Evolutionary conservation across 306 rosid species (phyloP).

Genomic region (Sphenostylis stenocarpa): DNA sequence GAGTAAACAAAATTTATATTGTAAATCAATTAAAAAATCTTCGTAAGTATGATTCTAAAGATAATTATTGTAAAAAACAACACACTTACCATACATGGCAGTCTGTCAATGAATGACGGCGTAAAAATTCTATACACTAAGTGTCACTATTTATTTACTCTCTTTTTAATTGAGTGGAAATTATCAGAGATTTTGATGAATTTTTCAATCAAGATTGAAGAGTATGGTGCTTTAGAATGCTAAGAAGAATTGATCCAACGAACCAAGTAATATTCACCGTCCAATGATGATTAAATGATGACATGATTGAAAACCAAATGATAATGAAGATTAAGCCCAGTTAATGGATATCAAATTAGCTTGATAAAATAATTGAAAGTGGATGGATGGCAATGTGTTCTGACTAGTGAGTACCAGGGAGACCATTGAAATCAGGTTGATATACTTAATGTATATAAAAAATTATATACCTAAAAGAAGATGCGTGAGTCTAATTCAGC

Average conservation of each 20-base stretch:
- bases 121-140: background rate
- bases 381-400: slow-evolving; percentile 37
- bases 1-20: background rate
- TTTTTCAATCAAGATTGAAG: slow-evolving; percentile 16
- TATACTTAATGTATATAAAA: slow-evolving; percentile 39
- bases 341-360: slow-evolving; percentile 19
- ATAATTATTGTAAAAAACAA: background rate
- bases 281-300: slow-evolving; percentile 36
- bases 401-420: slow-evolving; percentile 28
- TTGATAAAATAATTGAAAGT: slow-evolving; percentile 32
- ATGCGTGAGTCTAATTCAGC: slow-evolving; percentile 42
- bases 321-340: slow-evolving; percentile 32
- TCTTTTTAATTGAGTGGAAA: slow-evolving; percentile 14
- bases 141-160: background rate
- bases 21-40: background rate
- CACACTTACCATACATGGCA: background rate
- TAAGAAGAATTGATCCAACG: slow-evolving; percentile 38
- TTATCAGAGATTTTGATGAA: background rate
- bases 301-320: slow-evolving; percentile 10
- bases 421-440: slow-evolving; percentile 36
- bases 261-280: slow-evolving; percentile 34
- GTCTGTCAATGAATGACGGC: background rate
- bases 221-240: slow-evolving; percentile 29
- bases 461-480: slow-evolving; percentile 41
- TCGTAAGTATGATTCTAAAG: background rate